phyloP scores from a whole-genome alignment of 345 rosid genomes.

The Cardamine resedifolia region DNA sequence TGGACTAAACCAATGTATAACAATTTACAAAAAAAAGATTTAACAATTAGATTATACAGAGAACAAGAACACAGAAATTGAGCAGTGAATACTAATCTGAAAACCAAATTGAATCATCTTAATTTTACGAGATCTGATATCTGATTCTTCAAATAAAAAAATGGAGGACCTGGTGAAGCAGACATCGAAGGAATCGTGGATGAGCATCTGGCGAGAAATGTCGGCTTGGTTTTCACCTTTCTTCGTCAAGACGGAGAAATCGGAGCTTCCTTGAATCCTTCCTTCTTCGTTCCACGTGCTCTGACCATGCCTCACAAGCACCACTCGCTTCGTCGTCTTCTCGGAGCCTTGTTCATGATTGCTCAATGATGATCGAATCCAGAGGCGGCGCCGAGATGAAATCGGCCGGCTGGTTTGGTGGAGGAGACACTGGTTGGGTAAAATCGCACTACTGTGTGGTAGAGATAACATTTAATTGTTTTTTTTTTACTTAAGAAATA shows the following conservation, averaged over 20 bases:
- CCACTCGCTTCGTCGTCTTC: constrained; percentile 70
- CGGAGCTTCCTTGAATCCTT: constrained; percentile 91
- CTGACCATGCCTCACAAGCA: constrained; percentile 94
- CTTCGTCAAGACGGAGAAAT: constrained; percentile 76
- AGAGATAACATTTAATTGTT: constrained; percentile 52
- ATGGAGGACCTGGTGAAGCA: constrained; percentile 71
- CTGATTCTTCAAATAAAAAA: background rate
- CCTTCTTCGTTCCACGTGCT: constrained; percentile 97
- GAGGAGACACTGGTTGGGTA: constrained; percentile 34
- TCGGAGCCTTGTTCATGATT: constrained; percentile 34
- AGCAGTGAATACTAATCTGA: background rate
- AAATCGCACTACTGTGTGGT: constrained; percentile 33
- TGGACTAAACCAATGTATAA: constrained; percentile 50
- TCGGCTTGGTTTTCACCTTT: constrained; percentile 93
- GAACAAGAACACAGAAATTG: background rate
- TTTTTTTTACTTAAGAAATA: background rate
- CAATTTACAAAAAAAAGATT: background rate
- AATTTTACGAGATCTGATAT: background rate
- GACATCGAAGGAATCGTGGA: constrained; percentile 67
- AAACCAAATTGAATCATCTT: background rate
- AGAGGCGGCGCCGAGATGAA: constrained; percentile 15
- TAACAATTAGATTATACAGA: background rate
- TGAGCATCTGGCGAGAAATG: constrained; percentile 87
- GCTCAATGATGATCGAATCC: constrained; percentile 45
- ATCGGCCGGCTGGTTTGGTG: constrained; percentile 15